A percentile compares a stretch with the other conserved stretches of the same genome.
Evolutionary conservation across 371 early-diverging fungal genomes (phyloP).

Genomic region (Entomophthora muscae): DNA sequence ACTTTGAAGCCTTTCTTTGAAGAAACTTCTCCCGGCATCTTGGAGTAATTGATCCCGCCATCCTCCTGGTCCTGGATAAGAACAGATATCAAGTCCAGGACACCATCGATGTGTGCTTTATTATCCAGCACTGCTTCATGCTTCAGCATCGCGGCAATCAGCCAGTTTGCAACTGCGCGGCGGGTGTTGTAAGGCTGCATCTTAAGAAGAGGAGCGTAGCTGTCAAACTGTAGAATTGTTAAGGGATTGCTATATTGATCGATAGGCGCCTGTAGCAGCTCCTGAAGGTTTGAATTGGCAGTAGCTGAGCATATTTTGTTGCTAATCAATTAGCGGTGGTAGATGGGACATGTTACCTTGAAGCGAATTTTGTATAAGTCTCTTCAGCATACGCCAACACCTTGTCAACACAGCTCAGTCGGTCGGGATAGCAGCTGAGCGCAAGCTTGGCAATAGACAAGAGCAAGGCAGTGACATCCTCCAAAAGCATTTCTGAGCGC

Average conservation of each 20-base stretch:
- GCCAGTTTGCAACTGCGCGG: slow-evolving; percentile 56
- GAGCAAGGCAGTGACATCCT: slow-evolving; percentile 72
- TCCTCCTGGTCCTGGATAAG: slow-evolving; percentile 64
- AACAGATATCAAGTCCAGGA: slow-evolving; percentile 62
- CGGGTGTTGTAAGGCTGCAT: slow-evolving; percentile 63
- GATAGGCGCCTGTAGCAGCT: slow-evolving; percentile 51
- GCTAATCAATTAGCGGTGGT: slow-evolving; percentile 8
- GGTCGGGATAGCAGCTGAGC: slow-evolving; percentile 82
- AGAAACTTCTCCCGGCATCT: slow-evolving; percentile 13
- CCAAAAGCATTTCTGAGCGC: slow-evolving; percentile 75
- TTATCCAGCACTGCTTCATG: slow-evolving; percentile 43
- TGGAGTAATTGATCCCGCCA: slow-evolving; percentile 12
- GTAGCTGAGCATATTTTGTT: slow-evolving; percentile 34
- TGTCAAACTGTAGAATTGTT: slow-evolving; percentile 32
- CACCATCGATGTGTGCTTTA: slow-evolving; percentile 60
- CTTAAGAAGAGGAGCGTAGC: slow-evolving; percentile 60
- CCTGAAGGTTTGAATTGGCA: slow-evolving; percentile 29
- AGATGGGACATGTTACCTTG: too few relatives aligned
- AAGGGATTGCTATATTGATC: slow-evolving; percentile 45
- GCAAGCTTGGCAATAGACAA: slow-evolving; percentile 73
- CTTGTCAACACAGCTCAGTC: slow-evolving; percentile 64
- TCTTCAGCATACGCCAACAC: slow-evolving; percentile 68
- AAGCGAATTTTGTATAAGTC: slow-evolving; percentile 32
- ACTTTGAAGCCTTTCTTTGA: slow-evolving; percentile 25
- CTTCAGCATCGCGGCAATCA: slow-evolving; percentile 43